Percentiles rank a stretch among this genome's conserved stretches.
These are phyloP conservation scores for Gossypium herbaceum DNA, from an alignment of 345 rosid species.

Conservation along the genomic window DNA sequence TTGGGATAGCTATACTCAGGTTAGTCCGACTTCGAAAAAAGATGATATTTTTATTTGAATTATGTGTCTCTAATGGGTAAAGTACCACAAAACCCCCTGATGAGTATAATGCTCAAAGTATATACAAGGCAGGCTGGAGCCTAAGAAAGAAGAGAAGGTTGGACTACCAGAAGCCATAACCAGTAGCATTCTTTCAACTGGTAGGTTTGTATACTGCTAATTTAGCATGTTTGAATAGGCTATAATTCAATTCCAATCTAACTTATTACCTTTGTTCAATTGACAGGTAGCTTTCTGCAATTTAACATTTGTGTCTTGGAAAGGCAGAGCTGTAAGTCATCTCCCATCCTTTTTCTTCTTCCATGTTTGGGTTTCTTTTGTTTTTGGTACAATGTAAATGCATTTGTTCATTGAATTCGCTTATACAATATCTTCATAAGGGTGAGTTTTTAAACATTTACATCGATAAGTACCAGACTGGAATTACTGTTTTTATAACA, in stretches of 20 bases:
- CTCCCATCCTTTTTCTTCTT: not conserved
- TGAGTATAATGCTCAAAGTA: no score
- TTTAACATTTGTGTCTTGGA: slow-evolving; percentile 66
- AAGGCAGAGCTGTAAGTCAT: slow-evolving; percentile 82
- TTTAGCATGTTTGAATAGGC: slow-evolving; percentile 13
- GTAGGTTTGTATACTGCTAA: slow-evolving; percentile 34
- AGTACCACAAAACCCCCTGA: no score
- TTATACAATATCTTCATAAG: not conserved
- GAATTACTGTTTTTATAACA: not conserved
- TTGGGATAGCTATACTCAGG: not conserved
- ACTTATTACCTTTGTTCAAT: slow-evolving; percentile 9
- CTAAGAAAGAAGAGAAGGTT: slow-evolving; percentile 89
- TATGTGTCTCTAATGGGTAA: not conserved
- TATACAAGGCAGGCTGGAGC: slow-evolving; percentile 26
- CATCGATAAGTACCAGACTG: not conserved
- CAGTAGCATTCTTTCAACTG: slow-evolving; percentile 80
- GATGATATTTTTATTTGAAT: slow-evolving; percentile 1
- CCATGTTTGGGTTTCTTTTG: not conserved
- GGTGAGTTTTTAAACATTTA: not conserved
- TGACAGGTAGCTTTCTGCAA: slow-evolving; percentile 80
- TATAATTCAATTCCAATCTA: slow-evolving; percentile 14
- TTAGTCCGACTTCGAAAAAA: not conserved
- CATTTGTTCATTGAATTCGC: not conserved
- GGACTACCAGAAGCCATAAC: slow-evolving; percentile 93
- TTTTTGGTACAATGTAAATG: not conserved